Conservation (phyloP, 2,329 filamentous ascomycete genomes). For the Escovopsis weberi region DNA sequence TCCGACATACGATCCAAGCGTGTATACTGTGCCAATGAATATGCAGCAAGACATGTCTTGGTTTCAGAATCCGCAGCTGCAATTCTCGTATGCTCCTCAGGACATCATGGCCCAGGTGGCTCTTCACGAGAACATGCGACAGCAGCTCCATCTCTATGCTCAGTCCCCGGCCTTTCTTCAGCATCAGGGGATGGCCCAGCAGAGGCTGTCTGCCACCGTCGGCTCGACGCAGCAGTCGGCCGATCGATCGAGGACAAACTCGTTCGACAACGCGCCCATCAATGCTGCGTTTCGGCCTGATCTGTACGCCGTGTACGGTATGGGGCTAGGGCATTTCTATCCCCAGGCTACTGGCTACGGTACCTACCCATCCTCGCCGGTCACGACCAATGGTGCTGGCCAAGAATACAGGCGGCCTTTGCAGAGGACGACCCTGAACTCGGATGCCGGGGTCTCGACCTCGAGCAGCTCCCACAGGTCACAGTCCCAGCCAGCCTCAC, state of each 20-base stretch:
- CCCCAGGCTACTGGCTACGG: slow-evolving; percentile 31
- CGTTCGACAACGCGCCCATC: slow-evolving; percentile 46
- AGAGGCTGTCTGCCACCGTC: slow-evolving; percentile 14
- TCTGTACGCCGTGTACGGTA: slow-evolving; percentile 35
- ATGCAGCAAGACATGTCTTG: slow-evolving; percentile 34
- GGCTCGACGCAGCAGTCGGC: slow-evolving; percentile 18
- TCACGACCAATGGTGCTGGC: slow-evolving; percentile 25
- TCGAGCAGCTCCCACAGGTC: slow-evolving; percentile 45
- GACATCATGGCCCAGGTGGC: slow-evolving; percentile 28
- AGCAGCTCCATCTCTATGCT: slow-evolving; percentile 21
- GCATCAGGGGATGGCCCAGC: slow-evolving; percentile 22
- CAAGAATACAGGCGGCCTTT: slow-evolving; percentile 43
- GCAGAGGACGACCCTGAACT: slow-evolving; percentile 37
- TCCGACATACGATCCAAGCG: slow-evolving; percentile 32
- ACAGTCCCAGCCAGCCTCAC: slow-evolving; percentile 50
- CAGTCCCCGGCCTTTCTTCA: slow-evolving; percentile 20
- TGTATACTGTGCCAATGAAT: slow-evolving; percentile 29
- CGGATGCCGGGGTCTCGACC: slow-evolving; percentile 31
- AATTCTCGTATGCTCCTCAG: slow-evolving; percentile 26
- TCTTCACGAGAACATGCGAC: slow-evolving; percentile 22
- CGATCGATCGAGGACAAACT: slow-evolving; percentile 45
- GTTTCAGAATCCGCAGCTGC: slow-evolving; percentile 30
- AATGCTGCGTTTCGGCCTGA: slow-evolving; percentile 44
- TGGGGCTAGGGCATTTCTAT: slow-evolving; percentile 32
- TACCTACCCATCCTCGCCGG: slow-evolving; percentile 43